phyloP scores from a whole-genome alignment of 75 land plant species.

The Selaginella moellendorffii region DNA sequence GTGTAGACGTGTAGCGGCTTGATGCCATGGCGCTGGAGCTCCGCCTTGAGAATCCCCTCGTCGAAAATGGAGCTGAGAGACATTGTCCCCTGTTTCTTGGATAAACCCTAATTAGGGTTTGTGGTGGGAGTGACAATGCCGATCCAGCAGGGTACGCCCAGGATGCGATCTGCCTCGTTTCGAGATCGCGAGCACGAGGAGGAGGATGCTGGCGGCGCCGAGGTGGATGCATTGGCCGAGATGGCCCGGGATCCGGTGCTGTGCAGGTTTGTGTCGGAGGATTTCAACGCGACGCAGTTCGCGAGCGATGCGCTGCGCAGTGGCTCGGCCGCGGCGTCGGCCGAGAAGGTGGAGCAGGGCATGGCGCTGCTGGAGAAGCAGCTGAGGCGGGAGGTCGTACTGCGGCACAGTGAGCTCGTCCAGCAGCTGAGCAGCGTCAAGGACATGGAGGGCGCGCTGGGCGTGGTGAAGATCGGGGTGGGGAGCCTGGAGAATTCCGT shows the following conservation, averaged over 20 bases:
- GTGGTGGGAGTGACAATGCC: neutral
- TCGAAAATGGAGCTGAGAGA: constrained; percentile 80
- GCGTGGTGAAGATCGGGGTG: constrained; percentile 45
- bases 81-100: constrained; percentile 12
- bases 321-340: constrained; percentile 73
- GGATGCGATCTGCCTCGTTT: neutral
- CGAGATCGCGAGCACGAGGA: neutral
- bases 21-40: constrained; percentile 44
- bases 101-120: neutral
- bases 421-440: constrained; percentile 53
- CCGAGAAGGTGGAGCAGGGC: constrained; percentile 66
- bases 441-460: constrained; percentile 41
- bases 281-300: constrained; percentile 59
- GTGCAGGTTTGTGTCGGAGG: constrained; percentile 60
- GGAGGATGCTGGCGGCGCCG: neutral
- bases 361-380: constrained; percentile 65
- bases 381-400: constrained; percentile 63
- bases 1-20: constrained; percentile 38
- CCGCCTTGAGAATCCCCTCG: constrained; percentile 25
- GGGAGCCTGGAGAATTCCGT: constrained; percentile 55
- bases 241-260: constrained; percentile 58
- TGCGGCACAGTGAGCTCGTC: constrained; percentile 65
- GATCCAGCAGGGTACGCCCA: neutral
- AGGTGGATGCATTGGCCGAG: constrained; percentile 28
- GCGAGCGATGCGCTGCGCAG: constrained; percentile 80